Evolutionary conservation across 768 basidiomycete genomes (phyloP).

Genomic region (Phaffia tasmanica): DNA sequence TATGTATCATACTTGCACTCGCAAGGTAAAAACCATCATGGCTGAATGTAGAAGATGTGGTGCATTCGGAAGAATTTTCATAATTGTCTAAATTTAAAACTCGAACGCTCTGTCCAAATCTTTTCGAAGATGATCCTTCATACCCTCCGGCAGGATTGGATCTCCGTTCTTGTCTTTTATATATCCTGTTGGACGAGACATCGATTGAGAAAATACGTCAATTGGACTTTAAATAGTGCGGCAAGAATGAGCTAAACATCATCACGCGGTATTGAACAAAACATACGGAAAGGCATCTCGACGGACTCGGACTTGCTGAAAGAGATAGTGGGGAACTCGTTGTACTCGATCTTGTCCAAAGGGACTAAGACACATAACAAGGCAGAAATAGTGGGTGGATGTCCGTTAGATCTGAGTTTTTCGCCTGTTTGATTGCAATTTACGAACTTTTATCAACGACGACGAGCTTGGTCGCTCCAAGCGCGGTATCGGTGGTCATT

Average conservation of each 20-base stretch:
- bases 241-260: background rate
- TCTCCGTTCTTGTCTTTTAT: conserved; percentile 45
- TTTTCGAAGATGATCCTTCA: conserved; percentile 71
- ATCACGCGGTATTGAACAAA: background rate
- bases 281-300: conserved; percentile 94
- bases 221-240: background rate
- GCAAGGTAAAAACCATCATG: too few relatives aligned
- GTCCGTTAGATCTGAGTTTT: background rate
- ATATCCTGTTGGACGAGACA: conserved; percentile 42
- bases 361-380: conserved; percentile 41
- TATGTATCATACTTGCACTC: too few relatives aligned
- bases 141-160: conserved; percentile 75
- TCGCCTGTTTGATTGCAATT: background rate
- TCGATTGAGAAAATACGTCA: conserved; percentile 39
- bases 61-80: too few relatives aligned
- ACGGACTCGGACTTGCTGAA: conserved; percentile 84
- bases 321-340: conserved; percentile 71
- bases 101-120: conserved; percentile 83
- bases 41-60: too few relatives aligned
- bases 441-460: conserved; percentile 56
- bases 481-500: conserved; percentile 97
- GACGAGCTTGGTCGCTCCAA: conserved; percentile 77
- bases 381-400: background rate
- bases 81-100: conserved; percentile 42
- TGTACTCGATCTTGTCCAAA: conserved; percentile 51